Evolutionary conservation across 1,139 yeast genomes (phyloP).

Genomic region (Saccharomyces hybrid): DNA sequence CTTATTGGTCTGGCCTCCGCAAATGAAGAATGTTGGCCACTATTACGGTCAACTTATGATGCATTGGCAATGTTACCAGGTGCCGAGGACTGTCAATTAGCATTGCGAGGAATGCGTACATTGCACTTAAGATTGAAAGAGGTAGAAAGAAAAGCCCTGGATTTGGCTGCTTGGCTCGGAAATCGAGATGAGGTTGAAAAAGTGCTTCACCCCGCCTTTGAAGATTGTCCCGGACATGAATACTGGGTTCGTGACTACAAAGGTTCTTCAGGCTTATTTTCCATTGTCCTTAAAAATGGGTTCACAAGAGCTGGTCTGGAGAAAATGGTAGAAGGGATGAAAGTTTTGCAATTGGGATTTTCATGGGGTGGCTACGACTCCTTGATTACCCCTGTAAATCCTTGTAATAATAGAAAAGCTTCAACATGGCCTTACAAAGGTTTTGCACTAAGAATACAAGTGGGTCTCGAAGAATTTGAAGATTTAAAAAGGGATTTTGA

Average conservation of each 20-base stretch:
- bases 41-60: constrained; percentile 7
- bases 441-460: constrained; percentile 7
- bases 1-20: constrained; percentile 9
- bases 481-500: constrained; percentile 6
- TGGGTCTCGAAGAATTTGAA: constrained; percentile 8
- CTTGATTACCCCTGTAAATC: constrained; percentile 6
- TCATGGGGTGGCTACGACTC: constrained; percentile 14
- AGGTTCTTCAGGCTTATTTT: constrained; percentile 10
- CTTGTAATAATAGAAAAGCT: constrained; percentile 2
- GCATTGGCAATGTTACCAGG: constrained; percentile 9
- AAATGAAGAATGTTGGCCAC: constrained; percentile 7
- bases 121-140: constrained; percentile 8
- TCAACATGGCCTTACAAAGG: constrained; percentile 4
- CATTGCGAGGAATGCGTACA: constrained; percentile 9
- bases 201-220: constrained; percentile 11
- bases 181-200: constrained; percentile 6
- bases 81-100: constrained; percentile 10
- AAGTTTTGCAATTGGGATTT: constrained; percentile 7
- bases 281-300: constrained; percentile 6
- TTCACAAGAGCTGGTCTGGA: constrained; percentile 5
- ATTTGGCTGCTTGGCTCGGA: constrained; percentile 7
- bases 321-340: constrained; percentile 8
- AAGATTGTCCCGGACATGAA: constrained; percentile 10
- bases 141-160: constrained; percentile 7
- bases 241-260: constrained; percentile 8